Conservation (phyloP, 2,329 filamentous ascomycete genomes). For the Exophiala lecanii-corni region DNA sequence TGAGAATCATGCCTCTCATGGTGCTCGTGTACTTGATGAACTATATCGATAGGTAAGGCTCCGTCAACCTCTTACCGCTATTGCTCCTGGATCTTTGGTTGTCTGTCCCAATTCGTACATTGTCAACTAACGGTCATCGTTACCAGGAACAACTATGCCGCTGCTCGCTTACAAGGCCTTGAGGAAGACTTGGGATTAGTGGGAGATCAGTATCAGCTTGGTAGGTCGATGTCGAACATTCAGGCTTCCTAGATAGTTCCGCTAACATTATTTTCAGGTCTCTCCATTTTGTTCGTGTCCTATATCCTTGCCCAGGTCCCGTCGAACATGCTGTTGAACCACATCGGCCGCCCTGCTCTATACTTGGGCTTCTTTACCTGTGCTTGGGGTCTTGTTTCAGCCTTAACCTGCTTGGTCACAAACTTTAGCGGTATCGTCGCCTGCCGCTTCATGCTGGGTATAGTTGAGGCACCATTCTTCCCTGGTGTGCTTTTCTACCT, state of each 20-base stretch:
- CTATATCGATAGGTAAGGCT: conserved; percentile 39
- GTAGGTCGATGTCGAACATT: background rate
- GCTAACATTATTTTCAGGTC: conserved; percentile 22
- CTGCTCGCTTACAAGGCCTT: conserved; percentile 42
- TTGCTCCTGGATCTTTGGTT: background rate
- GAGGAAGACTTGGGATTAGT: conserved; percentile 34
- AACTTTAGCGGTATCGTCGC: conserved; percentile 37
- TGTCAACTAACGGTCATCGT: too few species aligned
- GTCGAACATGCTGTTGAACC: conserved; percentile 42
- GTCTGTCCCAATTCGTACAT: too few species aligned
- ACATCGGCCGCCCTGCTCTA: conserved; percentile 32
- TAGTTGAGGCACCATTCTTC: conserved; percentile 44
- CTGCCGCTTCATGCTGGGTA: conserved; percentile 43
- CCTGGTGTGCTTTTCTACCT: conserved; percentile 45
- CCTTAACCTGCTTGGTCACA: conserved; percentile 41
- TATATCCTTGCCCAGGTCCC: conserved; percentile 41
- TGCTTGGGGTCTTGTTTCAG: conserved; percentile 44
- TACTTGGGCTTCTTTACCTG: conserved; percentile 43
- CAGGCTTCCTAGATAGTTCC: too few species aligned
- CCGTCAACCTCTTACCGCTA: conserved; percentile 15
- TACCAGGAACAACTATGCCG: conserved; percentile 44
- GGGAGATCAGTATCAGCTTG: conserved; percentile 32
- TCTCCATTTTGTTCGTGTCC: conserved; percentile 42
- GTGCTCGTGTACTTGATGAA: conserved; percentile 53
- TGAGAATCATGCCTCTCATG: conserved; percentile 35